These are phyloP conservation scores for Piromyces finnis DNA, from an alignment of 192 early-diverging fungal species.

Conservation along the genomic window DNA sequence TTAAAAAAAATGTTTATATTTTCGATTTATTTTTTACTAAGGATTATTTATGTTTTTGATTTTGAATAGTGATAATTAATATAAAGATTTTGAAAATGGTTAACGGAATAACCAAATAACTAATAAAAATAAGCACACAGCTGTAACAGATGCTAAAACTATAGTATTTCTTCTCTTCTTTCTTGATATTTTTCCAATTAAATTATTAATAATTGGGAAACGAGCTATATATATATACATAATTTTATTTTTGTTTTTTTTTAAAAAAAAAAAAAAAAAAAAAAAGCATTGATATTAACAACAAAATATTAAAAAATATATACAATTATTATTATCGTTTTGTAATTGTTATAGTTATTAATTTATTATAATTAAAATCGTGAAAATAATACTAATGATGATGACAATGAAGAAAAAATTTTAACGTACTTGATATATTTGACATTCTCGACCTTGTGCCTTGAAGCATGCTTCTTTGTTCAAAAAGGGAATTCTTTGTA, in stretches of 20 bases:
- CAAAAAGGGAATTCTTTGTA: slow-evolving; percentile 39
- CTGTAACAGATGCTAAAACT: slow-evolving; percentile 51
- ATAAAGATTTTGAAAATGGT: too few relatives aligned
- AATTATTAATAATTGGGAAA: slow-evolving; percentile 51
- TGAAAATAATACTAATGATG: not conserved
- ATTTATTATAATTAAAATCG: not conserved
- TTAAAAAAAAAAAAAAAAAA: too few relatives aligned
- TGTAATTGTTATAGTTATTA: too few relatives aligned
- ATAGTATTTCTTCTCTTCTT: slow-evolving; percentile 48
- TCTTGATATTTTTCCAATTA: slow-evolving; percentile 48
- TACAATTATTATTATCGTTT: too few relatives aligned
- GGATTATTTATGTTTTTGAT: too few relatives aligned
- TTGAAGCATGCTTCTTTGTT: slow-evolving; percentile 35
- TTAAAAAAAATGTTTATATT: too few relatives aligned
- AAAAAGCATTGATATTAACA: too few relatives aligned
- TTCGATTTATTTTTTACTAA: too few relatives aligned
- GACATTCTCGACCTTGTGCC: slow-evolving; percentile 30
- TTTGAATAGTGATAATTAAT: too few relatives aligned
- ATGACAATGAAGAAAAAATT: not conserved
- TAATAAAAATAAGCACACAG: slow-evolving; percentile 12
- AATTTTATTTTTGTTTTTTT: too few relatives aligned
- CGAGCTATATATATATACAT: slow-evolving; percentile 9
- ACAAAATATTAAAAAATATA: too few relatives aligned
- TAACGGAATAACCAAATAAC: not conserved
- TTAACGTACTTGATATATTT: slow-evolving; percentile 29